A percentile compares a stretch with the other conserved stretches of the same genome.
These are phyloP conservation scores for Pyrus betulifolia DNA, from an alignment of 306 rosid species.

Conservation along the genomic window DNA sequence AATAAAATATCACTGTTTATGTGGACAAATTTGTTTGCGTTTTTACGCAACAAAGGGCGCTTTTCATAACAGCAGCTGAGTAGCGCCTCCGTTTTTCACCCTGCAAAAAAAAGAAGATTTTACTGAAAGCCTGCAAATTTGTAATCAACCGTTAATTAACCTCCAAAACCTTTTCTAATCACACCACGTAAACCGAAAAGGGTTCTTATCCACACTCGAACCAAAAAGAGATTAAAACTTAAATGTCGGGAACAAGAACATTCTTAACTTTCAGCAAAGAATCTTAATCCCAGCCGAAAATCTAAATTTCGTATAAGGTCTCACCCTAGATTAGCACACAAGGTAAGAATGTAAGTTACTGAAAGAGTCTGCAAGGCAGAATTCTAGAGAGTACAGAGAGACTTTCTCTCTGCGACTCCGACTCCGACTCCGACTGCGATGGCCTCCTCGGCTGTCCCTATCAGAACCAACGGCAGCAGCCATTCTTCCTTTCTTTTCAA, in stretches of 20 bases:
- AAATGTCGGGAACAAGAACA: conserved; percentile 16
- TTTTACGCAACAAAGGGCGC: background rate
- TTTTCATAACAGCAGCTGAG: background rate
- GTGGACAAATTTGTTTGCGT: too few relatives aligned
- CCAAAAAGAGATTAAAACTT: background rate
- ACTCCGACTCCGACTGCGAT: background rate
- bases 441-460: background rate
- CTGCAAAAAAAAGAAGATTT: background rate
- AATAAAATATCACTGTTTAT: too few relatives aligned
- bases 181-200: conserved; percentile 10
- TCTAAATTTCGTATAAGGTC: conserved; percentile 21
- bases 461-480: background rate
- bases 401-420: background rate
- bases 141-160: conserved; percentile 4
- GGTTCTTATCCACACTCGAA: conserved; percentile 6
- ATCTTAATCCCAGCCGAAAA: conserved; percentile 23
- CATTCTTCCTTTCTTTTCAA: conserved; percentile 9
- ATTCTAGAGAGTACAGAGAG: background rate
- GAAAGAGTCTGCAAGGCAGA: conserved; percentile 26
- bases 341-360: conserved; percentile 53
- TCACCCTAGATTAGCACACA: conserved; percentile 22
- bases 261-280: conserved; percentile 37
- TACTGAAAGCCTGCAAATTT: conserved; percentile 14
- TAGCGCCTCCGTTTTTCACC: conserved; percentile 1
- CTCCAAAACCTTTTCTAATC: conserved; percentile 15